Evolutionary conservation across 495 filamentous ascomycete genomes (phyloP).

Genomic region (Aspergillus hancockii): DNA sequence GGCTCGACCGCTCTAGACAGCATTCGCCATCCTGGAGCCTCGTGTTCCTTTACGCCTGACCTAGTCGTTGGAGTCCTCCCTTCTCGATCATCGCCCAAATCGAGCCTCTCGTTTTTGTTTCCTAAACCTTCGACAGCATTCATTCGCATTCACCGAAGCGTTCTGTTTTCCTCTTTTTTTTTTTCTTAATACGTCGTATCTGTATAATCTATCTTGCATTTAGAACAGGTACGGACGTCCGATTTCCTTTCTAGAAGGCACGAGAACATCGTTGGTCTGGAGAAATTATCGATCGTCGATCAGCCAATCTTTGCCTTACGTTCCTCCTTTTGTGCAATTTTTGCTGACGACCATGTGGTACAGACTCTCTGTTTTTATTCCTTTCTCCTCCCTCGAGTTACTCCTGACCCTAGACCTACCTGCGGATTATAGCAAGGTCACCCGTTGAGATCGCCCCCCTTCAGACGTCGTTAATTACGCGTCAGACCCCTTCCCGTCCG

Average conservation of each 20-base stretch:
- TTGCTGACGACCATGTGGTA: constrained; percentile 27
- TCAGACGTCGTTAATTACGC: constrained; percentile 23
- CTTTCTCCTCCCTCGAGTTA: constrained; percentile 20
- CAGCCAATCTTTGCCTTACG: constrained; percentile 9
- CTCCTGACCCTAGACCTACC: constrained; percentile 17
- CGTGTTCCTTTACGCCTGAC: constrained; percentile 30
- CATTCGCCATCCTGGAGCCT: constrained; percentile 31
- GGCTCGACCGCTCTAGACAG: constrained; percentile 36
- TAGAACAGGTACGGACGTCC: constrained; percentile 39
- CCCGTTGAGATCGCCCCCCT: constrained; percentile 21
- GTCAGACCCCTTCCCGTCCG: constrained; percentile 20
- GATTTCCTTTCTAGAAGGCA: constrained; percentile 25
- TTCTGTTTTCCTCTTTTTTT: constrained; percentile 19
- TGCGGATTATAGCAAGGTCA: constrained; percentile 23
- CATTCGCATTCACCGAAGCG: constrained; percentile 33
- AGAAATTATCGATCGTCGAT: constrained; percentile 13
- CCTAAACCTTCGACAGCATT: constrained; percentile 36
- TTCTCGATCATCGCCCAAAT: constrained; percentile 26
- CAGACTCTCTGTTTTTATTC: constrained; percentile 22
- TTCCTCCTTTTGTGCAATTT: constrained; percentile 24
- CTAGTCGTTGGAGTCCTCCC: constrained; percentile 19
- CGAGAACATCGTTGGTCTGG: constrained; percentile 26
- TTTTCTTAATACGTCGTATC: constrained; percentile 35
- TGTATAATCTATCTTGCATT: constrained; percentile 39
- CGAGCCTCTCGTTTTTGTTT: constrained; percentile 40